These are phyloP conservation scores for Pyrrhoderma lamaoense DNA, from an alignment of 1,284 basidiomycete genomes.

Conservation along the genomic window DNA sequence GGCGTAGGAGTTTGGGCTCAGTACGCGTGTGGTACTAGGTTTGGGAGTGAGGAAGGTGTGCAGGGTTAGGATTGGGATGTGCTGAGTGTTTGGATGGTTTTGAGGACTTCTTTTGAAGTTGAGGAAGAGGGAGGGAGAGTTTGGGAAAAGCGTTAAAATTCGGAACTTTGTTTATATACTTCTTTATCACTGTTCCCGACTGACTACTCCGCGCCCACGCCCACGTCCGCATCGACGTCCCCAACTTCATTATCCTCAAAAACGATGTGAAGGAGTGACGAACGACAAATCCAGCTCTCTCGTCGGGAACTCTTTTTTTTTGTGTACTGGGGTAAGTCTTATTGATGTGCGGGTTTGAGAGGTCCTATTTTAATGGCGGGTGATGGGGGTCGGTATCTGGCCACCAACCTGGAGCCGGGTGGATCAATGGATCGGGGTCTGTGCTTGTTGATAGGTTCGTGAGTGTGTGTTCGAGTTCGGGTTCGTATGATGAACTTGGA, in stretches of 20 bases:
- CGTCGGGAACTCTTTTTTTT: slow-evolving; percentile 1
- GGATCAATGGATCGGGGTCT: slow-evolving; percentile 10
- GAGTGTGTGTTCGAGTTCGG: too few species aligned
- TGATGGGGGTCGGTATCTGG: slow-evolving; percentile 3
- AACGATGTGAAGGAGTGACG: slow-evolving; percentile 7
- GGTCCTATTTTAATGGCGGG: slow-evolving; percentile 9
- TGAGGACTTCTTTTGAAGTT: too few species aligned
- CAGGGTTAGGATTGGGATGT: too few species aligned
- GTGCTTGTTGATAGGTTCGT: too few species aligned
- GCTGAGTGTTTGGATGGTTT: too few species aligned
- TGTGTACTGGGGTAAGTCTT: slow-evolving; percentile 5
- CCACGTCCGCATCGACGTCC: too few species aligned
- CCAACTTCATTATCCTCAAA: slow-evolving; percentile 10
- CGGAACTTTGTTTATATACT: slow-evolving; percentile 6
- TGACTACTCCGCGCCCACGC: not conserved
- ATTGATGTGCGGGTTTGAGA: not conserved
- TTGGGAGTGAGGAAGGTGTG: not conserved
- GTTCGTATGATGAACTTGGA: too few species aligned
- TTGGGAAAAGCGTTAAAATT: too few species aligned
- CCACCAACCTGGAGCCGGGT: slow-evolving; percentile 16
- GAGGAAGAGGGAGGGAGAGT: too few species aligned
- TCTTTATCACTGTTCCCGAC: slow-evolving; percentile 3
- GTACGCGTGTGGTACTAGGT: slow-evolving; percentile 8
- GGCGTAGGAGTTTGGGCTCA: slow-evolving; percentile 2
- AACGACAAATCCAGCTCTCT: slow-evolving; percentile 6